Evolutionary conservation across 306 rosid genomes (phyloP).

Genomic region (Cicer yamashitae): DNA sequence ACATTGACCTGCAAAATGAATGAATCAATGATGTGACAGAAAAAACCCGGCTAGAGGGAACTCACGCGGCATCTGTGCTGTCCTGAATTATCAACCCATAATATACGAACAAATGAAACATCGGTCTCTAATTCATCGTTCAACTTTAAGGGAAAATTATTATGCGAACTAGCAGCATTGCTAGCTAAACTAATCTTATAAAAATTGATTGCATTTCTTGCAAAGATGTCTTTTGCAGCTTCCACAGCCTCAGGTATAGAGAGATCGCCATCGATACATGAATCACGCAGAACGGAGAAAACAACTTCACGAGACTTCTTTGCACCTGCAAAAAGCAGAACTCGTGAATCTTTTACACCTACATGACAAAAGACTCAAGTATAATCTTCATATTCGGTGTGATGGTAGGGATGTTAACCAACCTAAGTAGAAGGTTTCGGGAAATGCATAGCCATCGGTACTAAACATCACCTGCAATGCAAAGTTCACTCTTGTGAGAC

Average conservation of each 20-base stretch:
- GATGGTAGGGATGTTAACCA: slow-evolving; percentile 35
- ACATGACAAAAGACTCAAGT: background rate
- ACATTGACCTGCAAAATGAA: slow-evolving; percentile 11
- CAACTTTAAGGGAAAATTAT: background rate
- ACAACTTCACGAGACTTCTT: slow-evolving; percentile 77
- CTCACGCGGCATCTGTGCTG: slow-evolving; percentile 96
- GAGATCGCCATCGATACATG: slow-evolving; percentile 83
- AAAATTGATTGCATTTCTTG: slow-evolving; percentile 68
- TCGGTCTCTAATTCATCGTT: slow-evolving; percentile 46
- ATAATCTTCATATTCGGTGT: slow-evolving; percentile 7
- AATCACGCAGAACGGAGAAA: slow-evolving; percentile 72
- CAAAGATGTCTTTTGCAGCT: slow-evolving; percentile 77
- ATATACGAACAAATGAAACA: slow-evolving; percentile 69
- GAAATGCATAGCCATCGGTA: slow-evolving; percentile 79
- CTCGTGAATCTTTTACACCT: background rate
- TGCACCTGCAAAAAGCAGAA: slow-evolving; percentile 68
- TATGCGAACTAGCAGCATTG: slow-evolving; percentile 37
- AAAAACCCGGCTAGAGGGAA: slow-evolving; percentile 10
- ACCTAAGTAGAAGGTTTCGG: slow-evolving; percentile 93
- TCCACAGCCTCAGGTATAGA: slow-evolving; percentile 73
- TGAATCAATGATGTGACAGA: background rate
- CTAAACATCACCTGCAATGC: slow-evolving; percentile 97
- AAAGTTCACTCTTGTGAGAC: slow-evolving; percentile 45
- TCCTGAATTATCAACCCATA: slow-evolving; percentile 88
- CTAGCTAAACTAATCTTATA: slow-evolving; percentile 58